Base-by-base conservation (phyloP, 2,329 filamentous ascomycete species). In the Ceratocystis variospora region DNA sequence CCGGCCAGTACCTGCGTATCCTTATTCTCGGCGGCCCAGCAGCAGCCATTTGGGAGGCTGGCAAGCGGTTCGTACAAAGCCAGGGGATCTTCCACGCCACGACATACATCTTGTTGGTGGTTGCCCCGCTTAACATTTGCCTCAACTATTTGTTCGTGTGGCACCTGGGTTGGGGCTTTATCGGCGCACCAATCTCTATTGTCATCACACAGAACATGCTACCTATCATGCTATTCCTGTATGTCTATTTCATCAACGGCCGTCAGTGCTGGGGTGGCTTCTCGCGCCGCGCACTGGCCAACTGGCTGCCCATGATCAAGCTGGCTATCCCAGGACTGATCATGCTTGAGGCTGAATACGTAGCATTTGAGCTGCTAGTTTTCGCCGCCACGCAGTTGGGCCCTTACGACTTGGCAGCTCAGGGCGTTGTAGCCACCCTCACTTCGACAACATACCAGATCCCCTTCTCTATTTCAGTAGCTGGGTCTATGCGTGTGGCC, bases 271-370 rank as follows among this genome's bases (percentile, higher is more conserved):
- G 90, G 90, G 87, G 87, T 67, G 90, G 90, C 12, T 87, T 95
- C 73, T 88, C 85, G 61, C 79, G 77, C 69, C 82, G 83, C 41
- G 88, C 88, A 6, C 79, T 91, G 63, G 77, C 79, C 62, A 93
- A 93, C 72, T 94, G 89, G 89, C 67, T 65, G n/a, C 67, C 67
- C 7, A 95, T 96, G 93, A 83, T 97, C 71, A 84, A 85, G 61
- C 86, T 97, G 46, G 90, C 93, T 0, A 78, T 96, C 12, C 92
- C 93, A 0, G 93, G 93, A 1, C 85, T 97, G 74, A 79, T 96
- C 70, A 96, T 96, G 92, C 88, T 97, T 1, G 86, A 95, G 74
- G 91, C 93, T 4, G 93, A 97, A 74, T 96, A 89, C 77, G 81
- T 96, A 10, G 91, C 92, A 5, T 97, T 97, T 74, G 93, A 97